Evolutionary conservation across 2,329 filamentous ascomycete species (phyloP).

Genomic region (Camillea tinctor): DNA sequence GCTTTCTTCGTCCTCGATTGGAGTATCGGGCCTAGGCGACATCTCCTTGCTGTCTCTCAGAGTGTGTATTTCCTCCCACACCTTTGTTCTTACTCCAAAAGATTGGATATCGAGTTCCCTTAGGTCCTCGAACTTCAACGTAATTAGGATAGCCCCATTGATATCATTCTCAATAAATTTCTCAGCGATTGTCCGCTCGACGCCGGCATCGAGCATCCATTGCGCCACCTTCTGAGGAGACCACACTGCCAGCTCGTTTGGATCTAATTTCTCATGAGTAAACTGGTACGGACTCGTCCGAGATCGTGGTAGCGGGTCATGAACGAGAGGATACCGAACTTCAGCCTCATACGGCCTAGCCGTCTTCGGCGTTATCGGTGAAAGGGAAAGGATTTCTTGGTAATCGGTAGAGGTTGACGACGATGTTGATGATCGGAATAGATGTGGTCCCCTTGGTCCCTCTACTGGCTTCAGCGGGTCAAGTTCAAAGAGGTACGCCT

Average conservation of each 20-base stretch:
- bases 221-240: constrained; percentile 74
- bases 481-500: constrained; percentile 60
- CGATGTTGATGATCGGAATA: constrained; percentile 71
- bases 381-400: constrained; percentile 62
- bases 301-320: constrained; percentile 38
- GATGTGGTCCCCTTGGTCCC: constrained; percentile 81
- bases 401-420: constrained; percentile 52
- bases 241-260: constrained; percentile 63
- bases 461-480: constrained; percentile 65
- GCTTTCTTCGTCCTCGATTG: constrained; percentile 60
- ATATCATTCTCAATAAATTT: constrained; percentile 93
- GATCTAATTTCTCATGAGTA: constrained; percentile 56
- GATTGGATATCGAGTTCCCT: constrained; percentile 79
- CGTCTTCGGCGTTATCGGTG: constrained; percentile 69
- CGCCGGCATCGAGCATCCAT: constrained; percentile 82
- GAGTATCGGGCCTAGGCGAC: constrained; percentile 55
- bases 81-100: constrained; percentile 74
- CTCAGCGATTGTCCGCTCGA: constrained; percentile 74
- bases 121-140: constrained; percentile 87
- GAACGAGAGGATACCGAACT: constrained; percentile 35
- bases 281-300: constrained; percentile 50
- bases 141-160: constrained; percentile 79
- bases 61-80: constrained; percentile 77
- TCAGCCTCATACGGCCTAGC: constrained; percentile 39
- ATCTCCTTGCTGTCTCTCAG: constrained; percentile 57